Percentiles rank a stretch among this genome's conserved stretches.
phyloP scores from a whole-genome alignment of 106 monocot species.

The Phalaenopsis equestris region DNA sequence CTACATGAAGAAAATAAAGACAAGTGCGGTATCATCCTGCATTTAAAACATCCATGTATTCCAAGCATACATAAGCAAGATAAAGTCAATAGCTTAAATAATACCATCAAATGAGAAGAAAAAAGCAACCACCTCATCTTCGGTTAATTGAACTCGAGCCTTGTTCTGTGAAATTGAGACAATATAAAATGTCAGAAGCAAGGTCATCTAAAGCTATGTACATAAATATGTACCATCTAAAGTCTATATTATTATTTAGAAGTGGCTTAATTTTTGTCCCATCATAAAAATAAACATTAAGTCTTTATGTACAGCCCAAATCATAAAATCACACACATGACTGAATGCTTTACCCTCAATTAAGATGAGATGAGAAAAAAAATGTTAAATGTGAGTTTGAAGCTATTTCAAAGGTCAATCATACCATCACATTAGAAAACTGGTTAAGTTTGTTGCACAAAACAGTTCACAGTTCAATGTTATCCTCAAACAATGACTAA shows the following conservation, averaged over 20 bases:
- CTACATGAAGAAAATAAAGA: neutral
- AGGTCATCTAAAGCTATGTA: neutral
- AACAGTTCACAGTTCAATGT: neutral
- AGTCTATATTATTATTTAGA: neutral
- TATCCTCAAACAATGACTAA: neutral
- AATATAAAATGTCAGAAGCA: neutral
- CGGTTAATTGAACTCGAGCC: conserved; percentile 48
- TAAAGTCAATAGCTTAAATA: neutral
- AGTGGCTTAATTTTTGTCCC: neutral
- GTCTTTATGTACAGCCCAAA: neutral
- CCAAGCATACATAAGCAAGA: neutral
- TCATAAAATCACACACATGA: neutral
- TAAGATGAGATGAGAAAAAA: neutral
- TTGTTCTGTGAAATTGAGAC: conserved; percentile 23
- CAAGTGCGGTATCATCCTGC: neutral
- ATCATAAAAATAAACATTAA: neutral
- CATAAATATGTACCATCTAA: neutral
- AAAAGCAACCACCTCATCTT: conserved; percentile 74
- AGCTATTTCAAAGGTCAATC: neutral
- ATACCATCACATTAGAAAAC: neutral
- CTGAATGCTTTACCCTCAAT: neutral
- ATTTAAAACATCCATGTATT: neutral
- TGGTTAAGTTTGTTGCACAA: neutral
- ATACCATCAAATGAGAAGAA: conserved; percentile 87
- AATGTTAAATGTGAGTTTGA: neutral